Conservation (phyloP, 2,329 filamentous ascomycete genomes). For the Cryphonectria carpinicola region DNA sequence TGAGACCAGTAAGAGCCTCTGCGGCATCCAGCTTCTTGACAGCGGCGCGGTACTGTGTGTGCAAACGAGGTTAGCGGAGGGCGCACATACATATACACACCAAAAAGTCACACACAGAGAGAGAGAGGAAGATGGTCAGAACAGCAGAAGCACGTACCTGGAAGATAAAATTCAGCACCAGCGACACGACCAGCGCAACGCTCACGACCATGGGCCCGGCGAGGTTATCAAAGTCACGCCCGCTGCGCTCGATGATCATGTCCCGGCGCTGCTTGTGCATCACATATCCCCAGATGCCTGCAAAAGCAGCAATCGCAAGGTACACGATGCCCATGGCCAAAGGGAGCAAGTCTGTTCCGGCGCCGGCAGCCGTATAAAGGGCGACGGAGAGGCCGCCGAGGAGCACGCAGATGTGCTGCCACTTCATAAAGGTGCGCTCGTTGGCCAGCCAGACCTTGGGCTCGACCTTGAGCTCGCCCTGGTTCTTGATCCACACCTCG, state of each 20-base stretch:
- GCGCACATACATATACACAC: too few relatives aligned
- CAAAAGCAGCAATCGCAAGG: slow-evolving; percentile 78
- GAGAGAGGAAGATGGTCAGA: neutral
- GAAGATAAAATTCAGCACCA: slow-evolving; percentile 87
- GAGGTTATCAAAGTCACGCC: slow-evolving; percentile 90
- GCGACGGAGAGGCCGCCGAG: slow-evolving; percentile 83
- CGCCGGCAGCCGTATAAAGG: slow-evolving; percentile 85
- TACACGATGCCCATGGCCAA: slow-evolving; percentile 82
- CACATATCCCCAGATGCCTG: slow-evolving; percentile 83
- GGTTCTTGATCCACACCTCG: slow-evolving; percentile 89
- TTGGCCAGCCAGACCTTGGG: slow-evolving; percentile 99
- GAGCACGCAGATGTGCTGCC: slow-evolving; percentile 92
- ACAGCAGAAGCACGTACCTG: slow-evolving; percentile 60
- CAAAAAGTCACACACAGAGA: neutral
- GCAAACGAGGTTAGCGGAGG: slow-evolving; percentile 30
- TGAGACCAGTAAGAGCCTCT: neutral
- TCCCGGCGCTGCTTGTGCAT: slow-evolving; percentile 76
- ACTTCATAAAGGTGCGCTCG: slow-evolving; percentile 97
- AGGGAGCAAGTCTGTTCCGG: slow-evolving; percentile 69
- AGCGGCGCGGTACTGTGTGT: slow-evolving; percentile 39
- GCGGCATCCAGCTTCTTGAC: slow-evolving; percentile 32
- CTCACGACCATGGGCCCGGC: slow-evolving; percentile 84
- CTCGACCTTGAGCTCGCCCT: slow-evolving; percentile 88
- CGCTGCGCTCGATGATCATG: slow-evolving; percentile 84
- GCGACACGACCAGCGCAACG: slow-evolving; percentile 73